A percentile compares a stretch with the other conserved stretches of the same genome.
These are phyloP conservation scores for Plenodomus biglobosus DNA, from an alignment of 2,329 filamentous ascomycete species.

Conservation along the genomic window DNA sequence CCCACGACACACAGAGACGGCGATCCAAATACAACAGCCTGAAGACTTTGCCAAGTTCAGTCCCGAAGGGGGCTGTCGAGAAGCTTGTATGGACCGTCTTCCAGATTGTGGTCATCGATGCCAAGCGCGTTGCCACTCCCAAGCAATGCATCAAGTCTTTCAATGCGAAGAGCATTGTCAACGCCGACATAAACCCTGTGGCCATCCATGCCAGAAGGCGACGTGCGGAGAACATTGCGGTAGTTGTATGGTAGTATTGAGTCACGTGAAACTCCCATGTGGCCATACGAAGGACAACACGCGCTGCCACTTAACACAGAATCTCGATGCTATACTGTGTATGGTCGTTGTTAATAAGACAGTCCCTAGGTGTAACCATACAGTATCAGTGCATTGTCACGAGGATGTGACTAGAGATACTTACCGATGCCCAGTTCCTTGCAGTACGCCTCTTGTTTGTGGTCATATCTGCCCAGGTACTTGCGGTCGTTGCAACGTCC, in stretches of 20 bases:
- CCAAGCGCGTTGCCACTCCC: slow-evolving; percentile 34
- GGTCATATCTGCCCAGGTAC: slow-evolving; percentile 58
- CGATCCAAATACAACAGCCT: slow-evolving; percentile 25
- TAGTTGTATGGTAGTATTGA: slow-evolving; percentile 18
- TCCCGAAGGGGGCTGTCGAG: slow-evolving; percentile 38
- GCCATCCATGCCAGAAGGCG: slow-evolving; percentile 31
- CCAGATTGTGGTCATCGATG: slow-evolving; percentile 39
- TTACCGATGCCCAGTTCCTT: slow-evolving; percentile 56
- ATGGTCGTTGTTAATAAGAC: too few species aligned
- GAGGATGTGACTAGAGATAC: slow-evolving; percentile 45
- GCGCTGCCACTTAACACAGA: too few species aligned
- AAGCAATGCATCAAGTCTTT: slow-evolving; percentile 31
- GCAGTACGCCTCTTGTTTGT: slow-evolving; percentile 54
- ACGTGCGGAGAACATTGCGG: slow-evolving; percentile 36
- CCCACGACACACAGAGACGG: slow-evolving; percentile 28
- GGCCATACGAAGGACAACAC: slow-evolving; percentile 29
- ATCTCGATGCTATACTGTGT: too few species aligned
- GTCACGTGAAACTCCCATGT: slow-evolving; percentile 31
- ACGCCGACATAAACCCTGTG: slow-evolving; percentile 24
- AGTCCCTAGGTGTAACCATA: slow-evolving; percentile 62
- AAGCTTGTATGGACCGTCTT: slow-evolving; percentile 23
- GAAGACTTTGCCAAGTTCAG: slow-evolving; percentile 32
- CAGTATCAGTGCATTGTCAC: slow-evolving; percentile 54
- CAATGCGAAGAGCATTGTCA: slow-evolving; percentile 31
- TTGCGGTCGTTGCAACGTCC: slow-evolving; percentile 59